Conservation (phyloP, 208 protist species). For the Endotrypanum monterogeii region DNA sequence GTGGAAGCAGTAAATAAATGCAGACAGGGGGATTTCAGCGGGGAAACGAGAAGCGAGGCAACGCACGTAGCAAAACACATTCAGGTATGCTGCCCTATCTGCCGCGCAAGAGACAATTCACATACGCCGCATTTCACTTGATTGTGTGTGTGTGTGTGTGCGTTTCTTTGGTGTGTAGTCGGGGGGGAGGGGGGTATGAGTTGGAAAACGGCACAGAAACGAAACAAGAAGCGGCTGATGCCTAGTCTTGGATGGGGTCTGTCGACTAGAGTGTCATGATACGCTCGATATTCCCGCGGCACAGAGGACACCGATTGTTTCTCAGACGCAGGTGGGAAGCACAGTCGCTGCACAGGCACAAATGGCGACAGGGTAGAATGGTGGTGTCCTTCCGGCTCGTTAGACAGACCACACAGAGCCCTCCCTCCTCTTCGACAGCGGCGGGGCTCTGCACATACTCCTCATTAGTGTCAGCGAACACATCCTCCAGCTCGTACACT, state of each 20-base stretch:
- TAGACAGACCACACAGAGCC: constrained; percentile 90
- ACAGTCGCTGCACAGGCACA: constrained; percentile 92
- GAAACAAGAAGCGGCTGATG: not conserved
- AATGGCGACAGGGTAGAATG: constrained; percentile 92
- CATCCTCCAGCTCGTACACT: constrained; percentile 81
- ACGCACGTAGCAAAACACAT: no score
- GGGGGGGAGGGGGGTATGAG: not conserved
- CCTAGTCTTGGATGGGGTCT: not conserved
- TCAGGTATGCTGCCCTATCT: no score
- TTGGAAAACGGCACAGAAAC: not conserved
- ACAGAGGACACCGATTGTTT: constrained; percentile 92
- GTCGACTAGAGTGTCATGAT: constrained; percentile 57
- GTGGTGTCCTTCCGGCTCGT: constrained; percentile 80
- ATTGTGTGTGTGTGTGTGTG: no score
- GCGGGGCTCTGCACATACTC: constrained; percentile 19
- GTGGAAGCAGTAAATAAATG: not conserved
- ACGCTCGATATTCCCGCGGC: constrained; percentile 71
- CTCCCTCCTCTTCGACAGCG: constrained; percentile 33
- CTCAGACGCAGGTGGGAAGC: constrained; percentile 68
- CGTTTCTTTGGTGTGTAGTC: no score
- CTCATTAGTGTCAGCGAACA: constrained; percentile 66
- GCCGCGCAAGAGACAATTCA: no score
- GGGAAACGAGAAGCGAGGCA: not conserved
- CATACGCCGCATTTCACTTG: no score
- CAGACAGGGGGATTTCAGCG: not conserved